Conservation (phyloP, 352 stramenopile species). For the Phytophthora hybrid region DNA sequence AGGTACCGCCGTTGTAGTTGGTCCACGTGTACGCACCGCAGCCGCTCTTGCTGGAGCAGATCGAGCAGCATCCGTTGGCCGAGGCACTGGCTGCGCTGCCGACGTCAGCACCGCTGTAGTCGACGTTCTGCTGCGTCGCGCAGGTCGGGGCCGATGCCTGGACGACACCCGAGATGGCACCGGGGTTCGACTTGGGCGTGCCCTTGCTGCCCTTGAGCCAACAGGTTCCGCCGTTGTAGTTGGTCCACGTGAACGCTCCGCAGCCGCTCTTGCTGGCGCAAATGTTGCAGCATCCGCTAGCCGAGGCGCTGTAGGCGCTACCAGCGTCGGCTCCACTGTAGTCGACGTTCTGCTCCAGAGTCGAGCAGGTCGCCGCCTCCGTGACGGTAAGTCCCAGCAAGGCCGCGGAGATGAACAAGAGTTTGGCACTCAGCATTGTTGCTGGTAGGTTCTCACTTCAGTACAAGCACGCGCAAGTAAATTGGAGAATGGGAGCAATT, state of each 20-base stretch:
- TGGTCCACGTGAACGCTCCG: conserved; percentile 1
- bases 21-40: neutral
- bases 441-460: neutral
- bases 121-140: neutral
- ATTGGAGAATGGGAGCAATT: neutral
- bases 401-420: neutral
- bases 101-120: neutral
- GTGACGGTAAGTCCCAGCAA: neutral
- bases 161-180: neutral
- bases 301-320: neutral
- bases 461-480: neutral
- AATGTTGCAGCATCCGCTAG: neutral
- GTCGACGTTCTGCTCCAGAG: neutral
- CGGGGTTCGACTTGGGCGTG: neutral
- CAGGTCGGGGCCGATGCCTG: neutral
- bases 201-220: neutral
- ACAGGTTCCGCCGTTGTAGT: neutral
- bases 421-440: neutral
- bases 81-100: neutral
- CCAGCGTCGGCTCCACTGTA: neutral
- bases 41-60: neutral
- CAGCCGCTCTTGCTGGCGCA: neutral
- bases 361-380: neutral
- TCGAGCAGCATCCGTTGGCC: neutral
- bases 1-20: neutral